phyloP scores from a whole-genome alignment of 305 asterid genomes.

The Salvia sclarea region DNA sequence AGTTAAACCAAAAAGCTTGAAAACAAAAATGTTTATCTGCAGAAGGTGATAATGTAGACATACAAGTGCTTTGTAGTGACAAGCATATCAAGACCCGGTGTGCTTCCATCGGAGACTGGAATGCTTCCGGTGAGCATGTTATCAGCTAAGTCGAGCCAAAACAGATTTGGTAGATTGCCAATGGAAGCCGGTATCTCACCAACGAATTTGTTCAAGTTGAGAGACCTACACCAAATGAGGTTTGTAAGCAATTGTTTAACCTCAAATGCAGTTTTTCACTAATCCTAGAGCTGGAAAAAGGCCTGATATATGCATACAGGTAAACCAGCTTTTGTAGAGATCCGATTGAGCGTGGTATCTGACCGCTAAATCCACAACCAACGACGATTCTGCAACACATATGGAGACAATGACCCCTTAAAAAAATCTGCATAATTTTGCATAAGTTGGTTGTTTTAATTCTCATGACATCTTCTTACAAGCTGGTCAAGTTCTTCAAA shows the following conservation, averaged over 20 bases:
- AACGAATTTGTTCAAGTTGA: slow-evolving; percentile 64
- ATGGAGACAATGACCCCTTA: background rate
- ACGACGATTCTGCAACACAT: slow-evolving; percentile 56
- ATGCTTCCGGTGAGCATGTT: slow-evolving; percentile 67
- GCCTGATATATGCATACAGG: slow-evolving; percentile 55
- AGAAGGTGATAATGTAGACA: slow-evolving; percentile 18
- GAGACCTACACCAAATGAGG: slow-evolving; percentile 74
- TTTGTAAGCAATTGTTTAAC: slow-evolving; percentile 19
- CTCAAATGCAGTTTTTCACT: background rate
- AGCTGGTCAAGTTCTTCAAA: slow-evolving; percentile 42
- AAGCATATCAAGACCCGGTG: slow-evolving; percentile 88
- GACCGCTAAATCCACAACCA: slow-evolving; percentile 79
- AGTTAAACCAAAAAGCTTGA: background rate
- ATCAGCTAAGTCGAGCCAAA: slow-evolving; percentile 85
- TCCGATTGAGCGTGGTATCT: slow-evolving; percentile 71
- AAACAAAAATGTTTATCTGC: background rate
- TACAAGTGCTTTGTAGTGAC: slow-evolving; percentile 74
- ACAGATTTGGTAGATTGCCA: slow-evolving; percentile 54
- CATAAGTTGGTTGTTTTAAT: background rate
- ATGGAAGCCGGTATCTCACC: slow-evolving; percentile 70
- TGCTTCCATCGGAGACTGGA: slow-evolving; percentile 66
- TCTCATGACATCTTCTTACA: slow-evolving; percentile 38
- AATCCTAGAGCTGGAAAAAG: too few relatives aligned
- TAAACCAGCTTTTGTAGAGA: slow-evolving; percentile 50
- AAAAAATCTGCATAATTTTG: background rate